phyloP scores from a whole-genome alignment of 768 basidiomycete species.

The Psilocybe azurescens region DNA sequence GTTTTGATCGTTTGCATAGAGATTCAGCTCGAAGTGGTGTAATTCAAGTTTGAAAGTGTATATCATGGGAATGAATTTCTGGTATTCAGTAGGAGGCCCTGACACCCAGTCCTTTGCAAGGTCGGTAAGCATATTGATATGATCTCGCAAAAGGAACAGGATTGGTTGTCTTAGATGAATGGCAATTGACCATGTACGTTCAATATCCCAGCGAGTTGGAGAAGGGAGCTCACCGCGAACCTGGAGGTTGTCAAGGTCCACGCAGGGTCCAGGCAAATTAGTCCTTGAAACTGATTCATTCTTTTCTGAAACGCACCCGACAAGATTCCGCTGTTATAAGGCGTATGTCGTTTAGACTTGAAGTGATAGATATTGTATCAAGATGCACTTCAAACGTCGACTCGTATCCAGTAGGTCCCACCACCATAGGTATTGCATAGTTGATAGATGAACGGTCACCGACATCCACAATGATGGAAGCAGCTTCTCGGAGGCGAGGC shows the following conservation, averaged over 20 bases:
- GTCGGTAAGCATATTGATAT: constrained; percentile 93
- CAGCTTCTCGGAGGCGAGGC: constrained; percentile 63
- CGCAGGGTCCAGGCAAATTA: no score
- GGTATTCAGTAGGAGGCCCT: constrained; percentile 80
- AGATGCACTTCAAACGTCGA: constrained; percentile 83
- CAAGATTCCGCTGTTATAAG: constrained; percentile 81
- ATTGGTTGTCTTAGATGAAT: constrained; percentile 73
- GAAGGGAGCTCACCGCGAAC: constrained; percentile 77
- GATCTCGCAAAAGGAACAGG: constrained; percentile 86
- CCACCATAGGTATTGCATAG: constrained; percentile 85
- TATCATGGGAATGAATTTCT: constrained; percentile 82
- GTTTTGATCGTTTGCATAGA: constrained; percentile 95
- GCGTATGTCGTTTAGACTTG: constrained; percentile 88
- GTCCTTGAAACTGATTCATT: neutral
- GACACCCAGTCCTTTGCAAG: constrained; percentile 92
- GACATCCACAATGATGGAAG: constrained; percentile 74
- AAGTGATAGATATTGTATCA: constrained; percentile 75
- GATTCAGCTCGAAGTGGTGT: constrained; percentile 75
- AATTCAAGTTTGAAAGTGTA: constrained; percentile 77
- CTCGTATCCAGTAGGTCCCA: constrained; percentile 75
- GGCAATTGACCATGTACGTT: constrained; percentile 81
- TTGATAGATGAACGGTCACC: constrained; percentile 86
- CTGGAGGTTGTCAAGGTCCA: constrained; percentile 36
- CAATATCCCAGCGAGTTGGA: constrained; percentile 82
- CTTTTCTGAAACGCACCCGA: constrained; percentile 49